Conservation (phyloP, 306 rosid species). For the Acacia acuminata region DNA sequence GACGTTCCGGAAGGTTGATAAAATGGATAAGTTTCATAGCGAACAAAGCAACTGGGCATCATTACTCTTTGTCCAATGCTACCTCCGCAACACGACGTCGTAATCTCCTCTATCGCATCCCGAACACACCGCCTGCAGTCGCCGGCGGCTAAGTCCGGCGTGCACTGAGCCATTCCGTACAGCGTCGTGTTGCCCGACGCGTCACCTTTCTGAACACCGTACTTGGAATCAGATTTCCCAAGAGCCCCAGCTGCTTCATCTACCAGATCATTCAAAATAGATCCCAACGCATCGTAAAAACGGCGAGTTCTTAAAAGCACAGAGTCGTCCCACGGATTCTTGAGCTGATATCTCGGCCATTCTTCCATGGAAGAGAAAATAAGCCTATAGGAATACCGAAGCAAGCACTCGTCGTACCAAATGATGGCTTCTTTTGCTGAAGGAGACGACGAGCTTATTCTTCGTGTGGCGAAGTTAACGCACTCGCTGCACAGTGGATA, state of each 20-base stretch:
- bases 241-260: slow-evolving; percentile 37
- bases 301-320: slow-evolving; percentile 17
- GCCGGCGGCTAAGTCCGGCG: slow-evolving; percentile 38
- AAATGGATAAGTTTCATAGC: slow-evolving; percentile 48
- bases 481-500: slow-evolving; percentile 47
- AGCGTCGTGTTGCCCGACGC: slow-evolving; percentile 19
- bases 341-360: slow-evolving; percentile 29
- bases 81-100: slow-evolving; percentile 43
- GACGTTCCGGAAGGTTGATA: slow-evolving; percentile 39
- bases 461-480: slow-evolving; percentile 35
- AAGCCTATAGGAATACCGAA: slow-evolving; percentile 37
- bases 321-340: slow-evolving; percentile 43
- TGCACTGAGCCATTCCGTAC: slow-evolving; percentile 52
- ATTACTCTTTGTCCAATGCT: slow-evolving; percentile 37
- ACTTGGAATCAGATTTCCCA: background rate
- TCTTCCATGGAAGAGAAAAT: slow-evolving; percentile 41
- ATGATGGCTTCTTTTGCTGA: slow-evolving; percentile 35
- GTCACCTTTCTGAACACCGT: slow-evolving; percentile 36
- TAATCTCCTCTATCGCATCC: slow-evolving; percentile 33
- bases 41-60: slow-evolving; percentile 44
- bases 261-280: slow-evolving; percentile 24
- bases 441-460: slow-evolving; percentile 29
- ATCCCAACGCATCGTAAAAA: slow-evolving; percentile 34
- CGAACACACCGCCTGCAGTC: slow-evolving; percentile 37
- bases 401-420: slow-evolving; percentile 51